Conservation (phyloP, 148 eudicot genomes). For the Fagopyrum esculentum region DNA sequence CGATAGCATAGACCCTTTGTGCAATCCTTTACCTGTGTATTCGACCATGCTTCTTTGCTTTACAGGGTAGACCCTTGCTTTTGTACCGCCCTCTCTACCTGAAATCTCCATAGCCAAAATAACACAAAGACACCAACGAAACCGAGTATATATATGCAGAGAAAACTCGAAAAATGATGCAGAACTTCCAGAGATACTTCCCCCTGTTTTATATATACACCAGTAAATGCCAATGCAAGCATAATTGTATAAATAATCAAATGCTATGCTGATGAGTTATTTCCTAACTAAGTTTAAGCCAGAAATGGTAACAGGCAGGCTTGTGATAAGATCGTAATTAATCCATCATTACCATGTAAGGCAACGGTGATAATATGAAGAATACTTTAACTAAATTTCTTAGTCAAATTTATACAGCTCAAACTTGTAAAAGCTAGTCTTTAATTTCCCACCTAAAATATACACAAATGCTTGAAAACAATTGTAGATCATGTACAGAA, state of each 20-base stretch:
- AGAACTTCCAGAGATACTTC: neutral
- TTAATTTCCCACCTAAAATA: neutral
- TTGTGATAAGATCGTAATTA: neutral
- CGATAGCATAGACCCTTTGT: neutral
- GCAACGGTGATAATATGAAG: neutral
- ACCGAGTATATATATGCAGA: neutral
- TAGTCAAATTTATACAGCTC: neutral
- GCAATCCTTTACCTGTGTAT: neutral
- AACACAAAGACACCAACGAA: neutral
- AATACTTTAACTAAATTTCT: neutral
- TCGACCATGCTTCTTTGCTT: conserved; percentile 8
- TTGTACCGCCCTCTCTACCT: neutral
- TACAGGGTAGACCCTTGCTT: conserved; percentile 5
- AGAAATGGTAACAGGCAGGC: neutral
- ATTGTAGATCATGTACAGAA: neutral
- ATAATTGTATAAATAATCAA: neutral
- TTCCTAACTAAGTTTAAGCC: neutral
- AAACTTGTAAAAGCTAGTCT: neutral
- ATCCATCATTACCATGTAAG: conserved; percentile 2
- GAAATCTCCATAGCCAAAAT: neutral
- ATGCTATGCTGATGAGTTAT: neutral
- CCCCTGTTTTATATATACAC: neutral
- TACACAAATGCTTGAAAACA: neutral
- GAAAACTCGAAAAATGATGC: neutral
- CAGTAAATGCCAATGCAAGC: neutral